phyloP scores from a whole-genome alignment of 23 red algal species.

The Gracilaria domingensis region DNA sequence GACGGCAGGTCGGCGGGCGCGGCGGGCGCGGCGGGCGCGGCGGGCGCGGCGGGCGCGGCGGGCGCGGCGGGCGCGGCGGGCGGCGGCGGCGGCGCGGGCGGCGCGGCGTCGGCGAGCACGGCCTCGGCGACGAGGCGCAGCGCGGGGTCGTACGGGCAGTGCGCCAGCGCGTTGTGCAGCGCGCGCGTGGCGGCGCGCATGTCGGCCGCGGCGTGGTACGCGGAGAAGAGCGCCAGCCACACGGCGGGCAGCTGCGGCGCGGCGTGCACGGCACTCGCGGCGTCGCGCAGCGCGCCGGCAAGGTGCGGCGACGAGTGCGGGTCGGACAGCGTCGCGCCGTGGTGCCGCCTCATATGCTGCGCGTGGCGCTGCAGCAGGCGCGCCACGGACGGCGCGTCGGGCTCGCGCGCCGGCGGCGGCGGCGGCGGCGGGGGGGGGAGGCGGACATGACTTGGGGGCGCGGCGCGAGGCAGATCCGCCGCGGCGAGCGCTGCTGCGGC shows the following conservation, averaged over 20 bases:
- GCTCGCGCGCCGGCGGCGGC: background rate
- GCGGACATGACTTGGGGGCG: background rate
- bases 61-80: background rate
- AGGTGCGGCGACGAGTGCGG: slow-evolving; percentile 4
- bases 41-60: background rate
- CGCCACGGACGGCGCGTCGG: background rate
- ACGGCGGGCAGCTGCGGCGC: slow-evolving; percentile 53
- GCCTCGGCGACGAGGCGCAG: slow-evolving; percentile 45
- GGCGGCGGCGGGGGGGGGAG: background rate
- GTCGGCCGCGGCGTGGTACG: slow-evolving; percentile 35
- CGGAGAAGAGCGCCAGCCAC: slow-evolving; percentile 60
- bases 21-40: background rate
- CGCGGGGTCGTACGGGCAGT: slow-evolving; percentile 49
- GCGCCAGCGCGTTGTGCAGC: slow-evolving; percentile 13
- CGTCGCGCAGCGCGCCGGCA: slow-evolving; percentile 38
- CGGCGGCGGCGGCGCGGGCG: background rate
- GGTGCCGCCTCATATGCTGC: slow-evolving; percentile 3
- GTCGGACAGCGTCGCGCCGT: background rate
- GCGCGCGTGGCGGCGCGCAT: slow-evolving; percentile 17
- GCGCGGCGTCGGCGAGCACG: background rate
- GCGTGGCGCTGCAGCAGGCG: background rate
- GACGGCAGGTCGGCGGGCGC: background rate
- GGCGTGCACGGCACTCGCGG: slow-evolving; percentile 19
- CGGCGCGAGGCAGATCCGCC: background rate
- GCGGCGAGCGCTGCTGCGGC: no score